These are phyloP conservation scores for Tylopilus plumbeoviolaceoides DNA, from an alignment of 768 basidiomycete genomes.

Conservation along the genomic window DNA sequence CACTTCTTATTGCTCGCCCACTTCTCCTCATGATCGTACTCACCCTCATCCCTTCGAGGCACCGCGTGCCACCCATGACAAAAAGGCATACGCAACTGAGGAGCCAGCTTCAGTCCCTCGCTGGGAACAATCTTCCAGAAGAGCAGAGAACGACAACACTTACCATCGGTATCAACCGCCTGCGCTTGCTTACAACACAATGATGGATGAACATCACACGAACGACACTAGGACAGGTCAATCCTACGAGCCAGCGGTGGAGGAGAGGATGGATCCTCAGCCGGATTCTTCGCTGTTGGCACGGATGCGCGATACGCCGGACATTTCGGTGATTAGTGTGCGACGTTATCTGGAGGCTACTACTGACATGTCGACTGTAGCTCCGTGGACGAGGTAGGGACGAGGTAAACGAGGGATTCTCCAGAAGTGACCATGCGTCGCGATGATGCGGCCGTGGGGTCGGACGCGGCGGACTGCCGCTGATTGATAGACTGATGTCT, in stretches of 20 bases:
- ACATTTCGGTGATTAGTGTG: slow-evolving; percentile 17
- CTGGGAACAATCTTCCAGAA: slow-evolving; percentile 10
- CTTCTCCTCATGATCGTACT: slow-evolving; percentile 6
- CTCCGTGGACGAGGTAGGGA: slow-evolving; percentile 22
- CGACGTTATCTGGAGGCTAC: neutral
- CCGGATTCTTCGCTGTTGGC: slow-evolving; percentile 21
- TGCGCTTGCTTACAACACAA: neutral
- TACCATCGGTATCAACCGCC: slow-evolving; percentile 10
- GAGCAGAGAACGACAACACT: slow-evolving; percentile 12
- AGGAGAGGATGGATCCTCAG: slow-evolving; percentile 11
- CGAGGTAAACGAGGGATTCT: slow-evolving; percentile 9
- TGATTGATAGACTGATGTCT: slow-evolving; percentile 16
- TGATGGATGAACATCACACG: slow-evolving; percentile 4
- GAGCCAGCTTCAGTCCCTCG: neutral
- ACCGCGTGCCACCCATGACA: slow-evolving; percentile 8
- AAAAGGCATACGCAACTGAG: neutral
- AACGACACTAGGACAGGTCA: slow-evolving; percentile 6
- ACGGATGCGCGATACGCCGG: slow-evolving; percentile 22
- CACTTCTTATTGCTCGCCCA: slow-evolving; percentile 1
- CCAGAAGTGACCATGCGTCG: slow-evolving; percentile 13
- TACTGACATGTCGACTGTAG: slow-evolving; percentile 8
- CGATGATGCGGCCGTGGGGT: slow-evolving; percentile 21
- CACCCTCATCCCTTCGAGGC: slow-evolving; percentile 6
- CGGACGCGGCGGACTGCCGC: slow-evolving; percentile 14
- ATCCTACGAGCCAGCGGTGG: slow-evolving; percentile 10